Conservation (phyloP, 441 rosid species). For the Brassica hybrid region DNA sequence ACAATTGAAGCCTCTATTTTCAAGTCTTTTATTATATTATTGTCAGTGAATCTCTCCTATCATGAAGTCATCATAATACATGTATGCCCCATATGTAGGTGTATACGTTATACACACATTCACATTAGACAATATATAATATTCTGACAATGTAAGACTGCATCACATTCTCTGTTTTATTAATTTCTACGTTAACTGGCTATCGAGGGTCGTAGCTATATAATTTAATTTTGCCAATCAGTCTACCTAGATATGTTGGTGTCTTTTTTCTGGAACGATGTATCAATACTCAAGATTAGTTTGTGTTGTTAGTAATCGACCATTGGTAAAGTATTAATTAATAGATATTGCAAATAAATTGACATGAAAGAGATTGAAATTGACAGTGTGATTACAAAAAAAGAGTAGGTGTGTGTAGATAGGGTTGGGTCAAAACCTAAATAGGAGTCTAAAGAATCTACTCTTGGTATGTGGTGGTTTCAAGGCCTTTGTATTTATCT, state of each 20-base stretch:
- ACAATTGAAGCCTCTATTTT: conserved; percentile 45
- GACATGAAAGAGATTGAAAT: conserved; percentile 27
- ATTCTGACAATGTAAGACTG: conserved; percentile 41
- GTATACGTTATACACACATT: neutral
- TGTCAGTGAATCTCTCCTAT: conserved; percentile 45
- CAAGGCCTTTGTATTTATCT: conserved; percentile 12
- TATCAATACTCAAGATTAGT: neutral
- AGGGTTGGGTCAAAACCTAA: conserved; percentile 42
- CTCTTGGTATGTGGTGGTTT: conserved; percentile 28
- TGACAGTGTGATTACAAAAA: conserved; percentile 29
- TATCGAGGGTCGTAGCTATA: conserved; percentile 1
- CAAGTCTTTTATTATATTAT: conserved; percentile 11
- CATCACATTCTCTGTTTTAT: conserved; percentile 38
- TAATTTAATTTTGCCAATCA: neutral
- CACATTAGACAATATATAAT: conserved; percentile 15
- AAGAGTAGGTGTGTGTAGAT: conserved; percentile 29
- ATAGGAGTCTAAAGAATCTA: conserved; percentile 33
- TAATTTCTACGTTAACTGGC: conserved; percentile 2
- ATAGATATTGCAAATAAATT: conserved; percentile 27
- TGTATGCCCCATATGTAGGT: conserved; percentile 30
- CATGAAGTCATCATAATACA: conserved; percentile 45
- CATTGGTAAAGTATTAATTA: neutral
- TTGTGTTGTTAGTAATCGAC: conserved; percentile 1
- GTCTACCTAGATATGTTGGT: neutral
- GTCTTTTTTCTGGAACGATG: neutral